Evolutionary conservation across 371 early-diverging fungal species (phyloP), one percentile per base, ranked within the genome.

Genomic region (Mucor indicus): DNA sequence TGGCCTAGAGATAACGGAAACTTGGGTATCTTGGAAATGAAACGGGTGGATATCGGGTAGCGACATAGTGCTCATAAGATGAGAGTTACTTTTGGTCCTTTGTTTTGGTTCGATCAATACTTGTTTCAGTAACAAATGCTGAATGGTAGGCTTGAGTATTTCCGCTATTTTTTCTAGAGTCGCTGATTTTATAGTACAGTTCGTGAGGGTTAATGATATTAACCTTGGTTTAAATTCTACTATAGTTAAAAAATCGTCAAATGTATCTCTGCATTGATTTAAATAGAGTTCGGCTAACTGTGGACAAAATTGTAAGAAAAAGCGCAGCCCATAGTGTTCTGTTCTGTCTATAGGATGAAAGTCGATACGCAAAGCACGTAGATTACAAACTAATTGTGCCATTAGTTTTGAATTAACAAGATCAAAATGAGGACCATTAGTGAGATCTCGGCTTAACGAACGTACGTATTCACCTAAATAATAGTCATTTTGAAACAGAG

Each of bases 221-320:
- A 75, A 39, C 8, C 42, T 60, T 9, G 61, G 61, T 13, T 48
- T 39, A 24, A 50, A 62, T n/a, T 55, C 27, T 4, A 58, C 22
- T 8, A 75, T 25, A 0, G 69, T 53, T 20, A 27, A 15, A 41
- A 75, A 75, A 38, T 75, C 76, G 30, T 75, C 64, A 56, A 55
- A 72, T 0, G 69, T 72, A 38, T 75, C 76, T 12, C 66, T 57
- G 44, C 76, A 75, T 16, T 75, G 60, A 20, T 62, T 65, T 8
- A 75, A 41, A 46, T 72, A 72, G 1, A 75, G 44, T 33, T 72
- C 69, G 9, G 37, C 30, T 16, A 75, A 39, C 19, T 47, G 42
- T 5, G 72, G 66, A 23, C 76, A 75, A 41, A 53, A 41, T 37
- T 69, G 46, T 11, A 53, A 44, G 44, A 75, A 75, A 44, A 60